Evolutionary conservation across 169 alveolate genomes (phyloP).

Genomic region (Cryptosporidium muris): DNA sequence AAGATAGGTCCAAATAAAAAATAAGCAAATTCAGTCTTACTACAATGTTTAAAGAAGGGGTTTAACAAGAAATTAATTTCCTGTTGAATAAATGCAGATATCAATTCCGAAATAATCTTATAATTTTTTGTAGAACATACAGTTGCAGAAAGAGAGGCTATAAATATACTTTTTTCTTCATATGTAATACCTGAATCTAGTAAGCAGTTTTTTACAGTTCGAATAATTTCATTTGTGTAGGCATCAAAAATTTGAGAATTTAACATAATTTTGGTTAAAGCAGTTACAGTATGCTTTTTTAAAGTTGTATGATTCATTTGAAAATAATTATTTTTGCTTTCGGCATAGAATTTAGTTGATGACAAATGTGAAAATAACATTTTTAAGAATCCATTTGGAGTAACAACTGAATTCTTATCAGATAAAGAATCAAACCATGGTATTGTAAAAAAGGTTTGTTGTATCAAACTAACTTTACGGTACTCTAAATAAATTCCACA

Average conservation of each 20-base stretch:
- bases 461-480: slow-evolving; percentile 5
- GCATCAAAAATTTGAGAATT: slow-evolving; percentile 14
- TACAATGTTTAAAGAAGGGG: neutral
- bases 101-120: slow-evolving; percentile 13
- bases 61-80: slow-evolving; percentile 4
- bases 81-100: neutral
- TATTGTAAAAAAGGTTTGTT: neutral
- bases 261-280: slow-evolving; percentile 14
- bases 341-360: neutral
- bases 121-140: slow-evolving; percentile 12
- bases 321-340: neutral
- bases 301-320: neutral
- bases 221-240: slow-evolving; percentile 4
- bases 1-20: slow-evolving; percentile 13
- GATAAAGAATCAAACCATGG: slow-evolving; percentile 30
- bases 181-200: neutral
- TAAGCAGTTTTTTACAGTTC: neutral
- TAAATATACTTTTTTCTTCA: slow-evolving; percentile 24
- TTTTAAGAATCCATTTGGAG: neutral
- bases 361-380: slow-evolving; percentile 5
- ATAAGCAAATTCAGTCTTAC: neutral
- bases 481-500: slow-evolving; percentile 26
- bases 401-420: neutral
- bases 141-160: slow-evolving; percentile 12
- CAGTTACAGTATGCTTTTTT: slow-evolving; percentile 5